Evolutionary conservation across 257 asterid genomes (phyloP).

Genomic region (Henckelia pumila): DNA sequence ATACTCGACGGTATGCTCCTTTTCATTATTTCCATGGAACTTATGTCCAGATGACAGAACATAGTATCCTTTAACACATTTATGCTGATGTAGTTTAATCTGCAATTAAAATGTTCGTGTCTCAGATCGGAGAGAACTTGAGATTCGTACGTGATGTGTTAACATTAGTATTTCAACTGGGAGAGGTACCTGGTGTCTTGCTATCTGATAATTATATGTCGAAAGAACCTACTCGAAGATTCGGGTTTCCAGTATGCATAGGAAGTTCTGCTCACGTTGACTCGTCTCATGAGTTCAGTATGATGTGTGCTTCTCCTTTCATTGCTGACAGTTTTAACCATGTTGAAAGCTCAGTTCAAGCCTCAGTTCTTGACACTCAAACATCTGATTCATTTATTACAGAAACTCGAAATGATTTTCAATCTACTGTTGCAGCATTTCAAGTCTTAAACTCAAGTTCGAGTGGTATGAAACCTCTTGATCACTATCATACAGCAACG

Average conservation of each 20-base stretch:
- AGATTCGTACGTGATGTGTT: constrained; percentile 63
- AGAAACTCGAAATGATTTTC: constrained; percentile 32
- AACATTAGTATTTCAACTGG: constrained; percentile 58
- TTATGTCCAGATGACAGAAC: neutral
- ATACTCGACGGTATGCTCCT: constrained; percentile 38
- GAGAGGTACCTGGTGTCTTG: constrained; percentile 57
- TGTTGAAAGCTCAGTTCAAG: constrained; percentile 25
- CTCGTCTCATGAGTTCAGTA: constrained; percentile 32
- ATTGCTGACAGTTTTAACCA: constrained; percentile 28
- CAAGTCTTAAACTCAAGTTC: constrained; percentile 26
- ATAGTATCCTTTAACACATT: neutral
- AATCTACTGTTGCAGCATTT: constrained; percentile 31
- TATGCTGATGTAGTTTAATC: constrained; percentile 6
- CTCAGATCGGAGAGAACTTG: constrained; percentile 69
- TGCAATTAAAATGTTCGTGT: constrained; percentile 12
- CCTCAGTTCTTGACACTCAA: constrained; percentile 27
- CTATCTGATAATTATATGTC: constrained; percentile 44
- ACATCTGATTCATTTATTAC: constrained; percentile 31
- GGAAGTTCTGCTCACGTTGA: constrained; percentile 33
- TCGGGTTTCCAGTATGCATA: constrained; percentile 35
- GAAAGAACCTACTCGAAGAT: constrained; percentile 39
- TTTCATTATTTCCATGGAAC: neutral
- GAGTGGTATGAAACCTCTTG: constrained; percentile 15
- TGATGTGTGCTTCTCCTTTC: constrained; percentile 27
- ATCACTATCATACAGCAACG: constrained; percentile 26